A percentile compares a stretch with the other conserved stretches of the same genome.
phyloP scores from a whole-genome alignment of 1,139 yeast species.

The Wickerhamomyces sp. region DNA sequence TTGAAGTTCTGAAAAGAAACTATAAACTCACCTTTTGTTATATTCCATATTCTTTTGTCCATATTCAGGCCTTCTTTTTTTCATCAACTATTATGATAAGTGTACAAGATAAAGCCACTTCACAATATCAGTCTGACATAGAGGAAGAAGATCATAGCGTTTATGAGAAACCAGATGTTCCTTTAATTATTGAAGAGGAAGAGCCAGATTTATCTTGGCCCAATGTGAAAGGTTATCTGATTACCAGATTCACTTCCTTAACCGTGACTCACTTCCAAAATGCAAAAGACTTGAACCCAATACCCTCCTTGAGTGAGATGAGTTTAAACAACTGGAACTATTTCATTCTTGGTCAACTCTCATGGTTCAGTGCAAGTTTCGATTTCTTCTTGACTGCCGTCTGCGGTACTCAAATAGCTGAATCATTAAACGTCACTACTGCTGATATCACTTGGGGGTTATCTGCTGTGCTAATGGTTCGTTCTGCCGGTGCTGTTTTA shows the following conservation, averaged over 20 bases:
- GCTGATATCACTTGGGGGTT: conserved; percentile 54
- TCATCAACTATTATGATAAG: no score
- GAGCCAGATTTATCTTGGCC: neutral
- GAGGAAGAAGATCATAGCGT: neutral
- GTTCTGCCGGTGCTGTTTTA: conserved; percentile 55
- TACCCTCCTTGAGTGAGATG: conserved; percentile 32
- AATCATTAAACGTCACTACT: conserved; percentile 35
- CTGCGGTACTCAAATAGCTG: conserved; percentile 41
- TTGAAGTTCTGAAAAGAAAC: no score
- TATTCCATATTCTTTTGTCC: no score
- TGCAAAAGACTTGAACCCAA: conserved; percentile 28
- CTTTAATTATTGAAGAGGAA: neutral
- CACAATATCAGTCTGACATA: neutral
- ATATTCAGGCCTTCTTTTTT: no score
- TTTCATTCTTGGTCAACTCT: conserved; percentile 42
- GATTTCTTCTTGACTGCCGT: conserved; percentile 52
- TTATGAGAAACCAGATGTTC: neutral
- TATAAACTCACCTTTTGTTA: no score
- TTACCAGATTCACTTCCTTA: conserved; percentile 27
- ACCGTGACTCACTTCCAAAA: conserved; percentile 22
- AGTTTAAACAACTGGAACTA: conserved; percentile 37
- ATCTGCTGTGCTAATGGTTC: conserved; percentile 53
- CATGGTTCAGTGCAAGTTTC: conserved; percentile 51
- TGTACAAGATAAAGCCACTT: neutral
- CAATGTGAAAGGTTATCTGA: conserved; percentile 17